These are phyloP conservation scores for Microthyrium microscopicum DNA, from an alignment of 2,329 filamentous ascomycete species.

Conservation along the genomic window DNA sequence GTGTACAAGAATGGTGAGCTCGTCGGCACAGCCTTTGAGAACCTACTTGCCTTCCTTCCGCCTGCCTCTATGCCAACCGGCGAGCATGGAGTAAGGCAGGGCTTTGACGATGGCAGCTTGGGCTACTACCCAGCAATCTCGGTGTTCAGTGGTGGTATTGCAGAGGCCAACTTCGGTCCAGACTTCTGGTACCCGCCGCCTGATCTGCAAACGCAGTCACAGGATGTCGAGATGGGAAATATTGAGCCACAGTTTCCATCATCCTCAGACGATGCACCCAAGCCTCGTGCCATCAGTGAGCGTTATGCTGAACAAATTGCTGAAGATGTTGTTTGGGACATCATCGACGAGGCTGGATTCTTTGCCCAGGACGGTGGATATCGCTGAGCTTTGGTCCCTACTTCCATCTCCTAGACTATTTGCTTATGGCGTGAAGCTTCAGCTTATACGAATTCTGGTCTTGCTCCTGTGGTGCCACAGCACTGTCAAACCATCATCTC, in stretches of 20 bases:
- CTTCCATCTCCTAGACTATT: too few species aligned
- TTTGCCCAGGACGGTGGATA: conserved; percentile 52
- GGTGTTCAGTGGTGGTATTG: conserved; percentile 78
- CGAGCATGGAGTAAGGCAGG: conserved; percentile 62
- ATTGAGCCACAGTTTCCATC: conserved; percentile 26
- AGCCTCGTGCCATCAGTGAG: conserved; percentile 48
- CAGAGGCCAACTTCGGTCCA: conserved; percentile 86
- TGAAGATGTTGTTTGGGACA: conserved; percentile 83
- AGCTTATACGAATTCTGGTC: too few species aligned
- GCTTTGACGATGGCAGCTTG: conserved; percentile 83
- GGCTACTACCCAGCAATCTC: conserved; percentile 93
- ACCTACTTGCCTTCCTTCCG: conserved; percentile 79
- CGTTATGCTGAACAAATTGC: conserved; percentile 86
- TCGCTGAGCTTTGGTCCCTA: too few species aligned
- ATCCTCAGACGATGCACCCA: conserved; percentile 2
- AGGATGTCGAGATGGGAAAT: conserved; percentile 17
- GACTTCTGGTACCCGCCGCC: conserved; percentile 80
- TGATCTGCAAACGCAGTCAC: conserved; percentile 23
- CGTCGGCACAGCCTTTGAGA: conserved; percentile 75
- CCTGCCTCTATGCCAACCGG: conserved; percentile 50
- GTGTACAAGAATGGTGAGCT: conserved; percentile 84
- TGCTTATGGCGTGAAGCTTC: too few species aligned
- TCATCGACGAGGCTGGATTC: conserved; percentile 88
- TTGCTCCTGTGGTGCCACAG: too few species aligned
- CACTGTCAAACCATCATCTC: too few species aligned